Evolutionary conservation across 1,139 yeast species (phyloP).

Genomic region (Komagataea norvegica): DNA sequence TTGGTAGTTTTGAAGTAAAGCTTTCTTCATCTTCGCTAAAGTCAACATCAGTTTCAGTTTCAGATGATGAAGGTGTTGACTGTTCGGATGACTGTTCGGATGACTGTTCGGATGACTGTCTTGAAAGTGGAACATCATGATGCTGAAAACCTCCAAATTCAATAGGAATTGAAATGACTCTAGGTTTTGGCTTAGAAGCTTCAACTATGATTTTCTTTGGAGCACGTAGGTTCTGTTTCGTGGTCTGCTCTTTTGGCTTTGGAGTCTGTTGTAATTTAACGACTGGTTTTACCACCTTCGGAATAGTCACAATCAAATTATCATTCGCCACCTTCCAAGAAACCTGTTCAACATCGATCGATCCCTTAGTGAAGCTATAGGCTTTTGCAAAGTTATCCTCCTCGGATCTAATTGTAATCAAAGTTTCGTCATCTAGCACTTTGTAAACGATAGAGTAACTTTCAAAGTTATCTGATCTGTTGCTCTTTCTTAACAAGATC

Average conservation of each 20-base stretch:
- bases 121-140: conserved; percentile 3
- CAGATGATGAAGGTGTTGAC: conserved; percentile 4
- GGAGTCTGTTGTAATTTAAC: conserved; percentile 1
- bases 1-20: conserved; percentile 15
- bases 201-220: neutral
- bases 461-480: conserved; percentile 9
- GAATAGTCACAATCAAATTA: conserved; percentile 11
- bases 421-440: conserved; percentile 1
- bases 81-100: conserved; percentile 4
- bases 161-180: conserved; percentile 15
- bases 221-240: no score
- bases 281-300: conserved; percentile 9
- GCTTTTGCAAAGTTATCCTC: conserved; percentile 12
- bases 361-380: conserved; percentile 8
- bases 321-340: conserved; percentile 9
- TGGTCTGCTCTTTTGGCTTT: no score
- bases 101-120: neutral
- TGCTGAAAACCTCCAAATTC: conserved; percentile 7
- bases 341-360: conserved; percentile 10
- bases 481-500: conserved; percentile 13
- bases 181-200: conserved; percentile 3
- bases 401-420: conserved; percentile 9
- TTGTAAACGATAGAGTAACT: conserved; percentile 13
- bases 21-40: conserved; percentile 2
- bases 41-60: conserved; percentile 2